These are phyloP conservation scores for Cryptosporidium parvum DNA, from an alignment of 169 alveolate genomes.

Conservation along the genomic window DNA sequence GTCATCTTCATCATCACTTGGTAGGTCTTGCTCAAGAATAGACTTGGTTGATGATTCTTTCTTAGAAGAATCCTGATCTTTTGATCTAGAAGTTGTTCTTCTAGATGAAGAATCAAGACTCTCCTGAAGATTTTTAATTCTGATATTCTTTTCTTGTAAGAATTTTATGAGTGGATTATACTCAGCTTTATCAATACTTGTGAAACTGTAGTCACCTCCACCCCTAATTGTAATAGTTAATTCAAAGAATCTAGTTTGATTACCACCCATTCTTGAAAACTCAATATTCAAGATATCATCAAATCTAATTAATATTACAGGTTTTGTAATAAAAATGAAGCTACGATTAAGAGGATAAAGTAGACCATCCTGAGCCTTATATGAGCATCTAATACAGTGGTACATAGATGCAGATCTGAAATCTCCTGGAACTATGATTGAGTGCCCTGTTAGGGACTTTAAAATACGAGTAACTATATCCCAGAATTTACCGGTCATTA, in stretches of 20 bases:
- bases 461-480: slow-evolving; percentile 93
- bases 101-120: slow-evolving; percentile 58
- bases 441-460: slow-evolving; percentile 90
- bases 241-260: slow-evolving; percentile 94
- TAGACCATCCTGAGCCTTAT: slow-evolving; percentile 96
- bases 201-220: slow-evolving; percentile 91
- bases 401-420: slow-evolving; percentile 86
- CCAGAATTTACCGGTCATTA: slow-evolving; percentile 84
- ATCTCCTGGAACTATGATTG: slow-evolving; percentile 95
- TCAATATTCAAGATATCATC: slow-evolving; percentile 94
- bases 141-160: slow-evolving; percentile 85
- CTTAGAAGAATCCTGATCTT: slow-evolving; percentile 77
- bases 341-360: slow-evolving; percentile 94
- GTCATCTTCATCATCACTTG: slow-evolving; percentile 82
- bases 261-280: slow-evolving; percentile 93
- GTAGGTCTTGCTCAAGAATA: slow-evolving; percentile 82
- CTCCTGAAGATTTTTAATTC: slow-evolving; percentile 85
- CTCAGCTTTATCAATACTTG: slow-evolving; percentile 94
- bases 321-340: slow-evolving; percentile 94
- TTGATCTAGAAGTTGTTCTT: slow-evolving; percentile 77
- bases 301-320: slow-evolving; percentile 94
- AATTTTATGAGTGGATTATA: slow-evolving; percentile 84
- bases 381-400: slow-evolving; percentile 93
- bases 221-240: slow-evolving; percentile 89
- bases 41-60: slow-evolving; percentile 83